Evolutionary conservation across 2,329 filamentous ascomycete genomes (phyloP), one percentile per base, ranked within the genome.

Genomic region (Pseudogymnoascus sp.): DNA sequence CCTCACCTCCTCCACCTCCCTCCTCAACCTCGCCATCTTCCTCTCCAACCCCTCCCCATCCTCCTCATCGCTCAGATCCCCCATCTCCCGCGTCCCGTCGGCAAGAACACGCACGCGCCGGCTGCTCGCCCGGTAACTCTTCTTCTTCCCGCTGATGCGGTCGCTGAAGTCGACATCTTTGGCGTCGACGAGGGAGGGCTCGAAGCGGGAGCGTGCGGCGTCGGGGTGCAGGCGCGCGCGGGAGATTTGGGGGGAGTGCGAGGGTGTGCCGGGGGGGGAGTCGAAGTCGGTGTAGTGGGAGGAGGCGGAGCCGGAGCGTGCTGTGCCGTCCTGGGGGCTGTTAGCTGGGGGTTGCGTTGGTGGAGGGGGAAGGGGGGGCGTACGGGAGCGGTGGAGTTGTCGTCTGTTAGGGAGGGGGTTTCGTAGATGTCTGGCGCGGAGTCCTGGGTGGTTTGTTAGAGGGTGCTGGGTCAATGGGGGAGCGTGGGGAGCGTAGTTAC

Each of bases 391-490:
- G 92, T 96, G 21, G 92, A 96, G 68, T 86, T 90, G 76, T 96
- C 93, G 73, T 96, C 92, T 64, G 90, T 93, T 69, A 97, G 80
- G 64, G 96, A 93, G 69, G 93, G 93, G 14, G 95, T 98, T 78
- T 98, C 93, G 80, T 97, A 98, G 72, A 96, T 91, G 73, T 98
- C 95, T 69, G 93, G 93, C 28, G 93, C 92, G 63, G 89, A 90
- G 78, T 97, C 93, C 90, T 96, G 69, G 54, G 62, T 25, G 10
- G 36, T 61, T 67, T 67, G 66, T 65, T 64, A 68, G 66, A 28
- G 19, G 60, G 43, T 36, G 51, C 63, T 31, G 62, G 43, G 63
- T 62, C 14, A 21, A 63, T 48, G 11, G 14, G 14, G 11, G 45
- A 25, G n/a, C 16, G 28, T 34, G 6, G 7, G 6, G 11, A 37